Evolutionary conservation across 2,329 filamentous ascomycete genomes (phyloP).

Genomic region (Penicillium sp.): DNA sequence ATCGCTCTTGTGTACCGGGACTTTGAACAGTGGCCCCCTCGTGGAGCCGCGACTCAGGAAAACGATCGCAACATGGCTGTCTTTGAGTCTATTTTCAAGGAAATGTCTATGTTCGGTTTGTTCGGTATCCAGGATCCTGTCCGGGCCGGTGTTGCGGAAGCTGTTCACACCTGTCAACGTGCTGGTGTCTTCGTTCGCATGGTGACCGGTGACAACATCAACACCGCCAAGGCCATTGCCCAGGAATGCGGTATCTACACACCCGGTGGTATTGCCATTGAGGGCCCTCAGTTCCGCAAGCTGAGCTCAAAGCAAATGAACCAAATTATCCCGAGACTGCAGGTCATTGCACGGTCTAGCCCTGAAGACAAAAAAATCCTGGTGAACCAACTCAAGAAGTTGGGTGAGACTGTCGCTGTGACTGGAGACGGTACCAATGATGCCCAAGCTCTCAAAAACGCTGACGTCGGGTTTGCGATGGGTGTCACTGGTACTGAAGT

Average conservation of each 20-base stretch:
- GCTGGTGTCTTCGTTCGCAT: slow-evolving; percentile 80
- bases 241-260: slow-evolving; percentile 75
- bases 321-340: slow-evolving; percentile 66
- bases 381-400: slow-evolving; percentile 69
- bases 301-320: slow-evolving; percentile 65
- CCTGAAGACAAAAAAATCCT: slow-evolving; percentile 76
- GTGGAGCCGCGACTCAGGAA: slow-evolving; percentile 55
- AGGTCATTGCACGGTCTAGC: slow-evolving; percentile 71
- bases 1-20: slow-evolving; percentile 83
- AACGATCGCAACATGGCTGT: slow-evolving; percentile 62
- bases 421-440: slow-evolving; percentile 85
- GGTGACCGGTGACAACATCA: slow-evolving; percentile 81
- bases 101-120: slow-evolving; percentile 68
- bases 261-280: slow-evolving; percentile 68
- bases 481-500: slow-evolving; percentile 81
- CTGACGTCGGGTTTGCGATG: slow-evolving; percentile 84
- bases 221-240: slow-evolving; percentile 77
- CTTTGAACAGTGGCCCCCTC: slow-evolving; percentile 81
- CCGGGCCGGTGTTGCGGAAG: slow-evolving; percentile 70
- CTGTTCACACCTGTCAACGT: slow-evolving; percentile 70
- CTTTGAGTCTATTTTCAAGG: slow-evolving; percentile 66
- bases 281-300: slow-evolving; percentile 76
- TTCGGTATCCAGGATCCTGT: slow-evolving; percentile 82
- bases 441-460: slow-evolving; percentile 75
- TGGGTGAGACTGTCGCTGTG: slow-evolving; percentile 76